phyloP scores from a whole-genome alignment of 2,329 filamentous ascomycete genomes.

The Trichoderma oligosporum region DNA sequence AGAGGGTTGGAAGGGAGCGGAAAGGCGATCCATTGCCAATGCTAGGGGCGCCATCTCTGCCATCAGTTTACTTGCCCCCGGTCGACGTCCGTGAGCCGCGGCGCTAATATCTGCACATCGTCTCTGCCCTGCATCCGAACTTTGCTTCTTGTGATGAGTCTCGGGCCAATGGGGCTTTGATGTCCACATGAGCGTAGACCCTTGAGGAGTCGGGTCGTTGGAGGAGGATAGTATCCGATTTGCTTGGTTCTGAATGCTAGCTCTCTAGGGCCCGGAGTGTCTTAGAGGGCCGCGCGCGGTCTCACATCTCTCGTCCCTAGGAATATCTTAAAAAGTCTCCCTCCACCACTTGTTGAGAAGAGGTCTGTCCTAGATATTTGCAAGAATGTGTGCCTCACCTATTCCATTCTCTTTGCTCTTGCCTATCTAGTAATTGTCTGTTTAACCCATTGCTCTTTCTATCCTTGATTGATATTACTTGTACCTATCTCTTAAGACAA shows the following conservation, averaged over 20 bases:
- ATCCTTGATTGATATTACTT: neutral
- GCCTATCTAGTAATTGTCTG: neutral
- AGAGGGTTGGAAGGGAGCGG: neutral
- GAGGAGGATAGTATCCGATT: neutral
- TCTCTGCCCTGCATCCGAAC: constrained; percentile 16
- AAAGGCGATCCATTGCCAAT: constrained; percentile 1
- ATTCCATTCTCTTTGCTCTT: neutral
- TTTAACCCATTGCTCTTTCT: constrained; percentile 1
- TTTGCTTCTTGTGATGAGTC: neutral
- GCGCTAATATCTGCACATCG: constrained; percentile 10
- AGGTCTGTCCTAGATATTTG: neutral
- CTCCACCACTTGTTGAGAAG: constrained; percentile 10
- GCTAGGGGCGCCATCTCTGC: constrained; percentile 10
- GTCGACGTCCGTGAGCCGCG: constrained; percentile 20
- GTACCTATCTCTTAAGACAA: too few relatives aligned
- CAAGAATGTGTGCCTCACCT: constrained; percentile 1
- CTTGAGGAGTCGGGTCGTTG: neutral
- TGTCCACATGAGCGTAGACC: constrained; percentile 4
- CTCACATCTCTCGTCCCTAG: constrained; percentile 11
- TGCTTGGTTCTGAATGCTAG: constrained; percentile 1
- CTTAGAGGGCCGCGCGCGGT: constrained; percentile 13
- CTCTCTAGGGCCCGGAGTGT: neutral
- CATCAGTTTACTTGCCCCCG: constrained; percentile 7
- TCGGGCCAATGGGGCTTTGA: constrained; percentile 7
- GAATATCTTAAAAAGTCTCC: constrained; percentile 17